These are phyloP conservation scores for Sarocladiaceae sp. DNA, from an alignment of 2,329 filamentous ascomycete genomes.

Conservation along the genomic window DNA sequence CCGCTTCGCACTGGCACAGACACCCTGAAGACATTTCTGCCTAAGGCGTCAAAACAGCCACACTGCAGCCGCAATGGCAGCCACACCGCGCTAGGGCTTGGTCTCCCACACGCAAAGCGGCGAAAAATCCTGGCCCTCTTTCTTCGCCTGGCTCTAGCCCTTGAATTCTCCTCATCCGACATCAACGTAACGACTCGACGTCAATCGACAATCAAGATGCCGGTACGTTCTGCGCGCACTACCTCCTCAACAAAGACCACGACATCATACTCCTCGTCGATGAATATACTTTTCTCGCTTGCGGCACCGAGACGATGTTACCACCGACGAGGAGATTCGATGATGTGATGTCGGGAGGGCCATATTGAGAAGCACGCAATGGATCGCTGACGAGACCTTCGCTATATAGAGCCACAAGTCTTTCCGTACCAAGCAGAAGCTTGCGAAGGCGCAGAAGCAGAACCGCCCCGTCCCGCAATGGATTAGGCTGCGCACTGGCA, in stretches of 20 bases:
- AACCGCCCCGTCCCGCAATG: constrained; percentile 99
- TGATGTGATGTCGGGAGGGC: background rate
- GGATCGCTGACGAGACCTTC: constrained; percentile 17
- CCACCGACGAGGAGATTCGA: constrained; percentile 4
- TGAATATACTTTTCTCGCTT: background rate
- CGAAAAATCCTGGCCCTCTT: constrained; percentile 15
- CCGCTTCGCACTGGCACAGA: too few relatives aligned
- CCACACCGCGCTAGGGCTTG: constrained; percentile 27
- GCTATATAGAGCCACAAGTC: constrained; percentile 86
- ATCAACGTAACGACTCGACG: constrained; percentile 30
- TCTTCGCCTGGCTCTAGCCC: constrained; percentile 22
- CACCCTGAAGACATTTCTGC: too few relatives aligned
- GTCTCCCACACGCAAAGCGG: constrained; percentile 27
- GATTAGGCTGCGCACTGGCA: constrained; percentile 96
- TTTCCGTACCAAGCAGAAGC: constrained; percentile 99
- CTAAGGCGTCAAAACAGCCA: background rate
- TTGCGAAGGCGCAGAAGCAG: constrained; percentile 99
- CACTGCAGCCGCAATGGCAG: constrained; percentile 13
- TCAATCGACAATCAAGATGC: constrained; percentile 34
- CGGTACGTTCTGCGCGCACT: constrained; percentile 26
- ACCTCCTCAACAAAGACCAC: constrained; percentile 6
- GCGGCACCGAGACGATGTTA: background rate
- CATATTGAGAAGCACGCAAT: background rate
- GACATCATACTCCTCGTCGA: constrained; percentile 2
- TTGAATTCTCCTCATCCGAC: constrained; percentile 20